A percentile compares a stretch with the other conserved stretches of the same genome.
Evolutionary conservation across 2,329 filamentous ascomycete genomes (phyloP).

Genomic region (Phialemonium atrogriseum): DNA sequence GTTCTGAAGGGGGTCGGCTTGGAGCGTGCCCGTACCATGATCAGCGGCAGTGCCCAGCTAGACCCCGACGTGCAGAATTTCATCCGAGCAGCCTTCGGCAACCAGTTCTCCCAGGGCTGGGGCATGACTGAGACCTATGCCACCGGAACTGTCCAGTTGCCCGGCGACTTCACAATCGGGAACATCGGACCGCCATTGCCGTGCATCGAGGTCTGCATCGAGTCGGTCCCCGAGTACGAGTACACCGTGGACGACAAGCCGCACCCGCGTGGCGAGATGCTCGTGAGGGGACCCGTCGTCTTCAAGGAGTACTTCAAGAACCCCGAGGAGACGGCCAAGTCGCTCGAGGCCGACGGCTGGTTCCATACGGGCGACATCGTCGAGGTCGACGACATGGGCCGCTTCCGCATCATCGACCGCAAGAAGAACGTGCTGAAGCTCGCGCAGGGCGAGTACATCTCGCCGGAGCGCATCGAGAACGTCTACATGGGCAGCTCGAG

Average conservation of each 20-base stretch:
- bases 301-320: conserved; percentile 91
- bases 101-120: conserved; percentile 78
- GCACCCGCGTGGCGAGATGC: conserved; percentile 79
- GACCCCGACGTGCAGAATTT: conserved; percentile 85
- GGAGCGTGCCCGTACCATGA: conserved; percentile 62
- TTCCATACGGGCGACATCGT: conserved; percentile 94
- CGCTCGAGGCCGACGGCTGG: conserved; percentile 84
- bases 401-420: conserved; percentile 89
- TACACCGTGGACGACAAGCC: conserved; percentile 85
- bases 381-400: conserved; percentile 73
- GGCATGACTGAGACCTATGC: conserved; percentile 93
- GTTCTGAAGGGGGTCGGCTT: conserved; percentile 77
- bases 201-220: conserved; percentile 66
- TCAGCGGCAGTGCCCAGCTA: conserved; percentile 84
- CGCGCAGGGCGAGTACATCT: conserved; percentile 95
- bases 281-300: conserved; percentile 70
- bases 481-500: conserved; percentile 77
- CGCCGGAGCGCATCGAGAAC: conserved; percentile 94
- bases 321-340: conserved; percentile 74
- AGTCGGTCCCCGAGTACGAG: conserved; percentile 89
- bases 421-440: conserved; percentile 99
- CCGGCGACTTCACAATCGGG: conserved; percentile 64
- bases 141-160: conserved; percentile 59
- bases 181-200: conserved; percentile 72
- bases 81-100: conserved; percentile 73